These are phyloP conservation scores for Penicillium psychrofluorescens DNA, from an alignment of 495 filamentous ascomycete genomes.

Conservation along the genomic window DNA sequence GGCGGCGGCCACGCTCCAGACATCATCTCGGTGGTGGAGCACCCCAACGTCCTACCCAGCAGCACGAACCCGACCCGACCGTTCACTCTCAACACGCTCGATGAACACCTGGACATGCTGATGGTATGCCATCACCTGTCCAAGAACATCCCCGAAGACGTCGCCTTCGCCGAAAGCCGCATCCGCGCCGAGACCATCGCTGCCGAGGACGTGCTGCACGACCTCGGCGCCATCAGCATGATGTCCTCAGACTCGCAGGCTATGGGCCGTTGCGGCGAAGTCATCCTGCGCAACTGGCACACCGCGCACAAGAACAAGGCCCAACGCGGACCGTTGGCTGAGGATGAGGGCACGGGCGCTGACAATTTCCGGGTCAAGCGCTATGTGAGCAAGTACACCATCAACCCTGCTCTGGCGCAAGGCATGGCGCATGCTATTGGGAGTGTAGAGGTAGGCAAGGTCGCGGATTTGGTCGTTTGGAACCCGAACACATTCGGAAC, in stretches of 20 bases:
- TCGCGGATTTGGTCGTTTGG: conserved; percentile 92
- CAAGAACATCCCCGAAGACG: conserved; percentile 90
- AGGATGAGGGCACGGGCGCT: conserved; percentile 74
- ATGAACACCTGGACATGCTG: conserved; percentile 97
- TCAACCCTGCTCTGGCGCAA: conserved; percentile 92
- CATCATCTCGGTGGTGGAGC: conserved; percentile 91
- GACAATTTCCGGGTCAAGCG: conserved; percentile 93
- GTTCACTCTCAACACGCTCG: conserved; percentile 87
- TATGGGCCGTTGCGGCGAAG: conserved; percentile 96
- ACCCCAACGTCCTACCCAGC: conserved; percentile 84
- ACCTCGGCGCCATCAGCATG: conserved; percentile 95
- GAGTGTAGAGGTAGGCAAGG: conserved; percentile 79
- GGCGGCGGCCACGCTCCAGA: conserved; percentile 96
- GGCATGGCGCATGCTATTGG: conserved; percentile 90
- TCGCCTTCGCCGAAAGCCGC: conserved; percentile 90
- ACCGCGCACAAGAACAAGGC: conserved; percentile 97
- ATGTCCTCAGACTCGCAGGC: conserved; percentile 96
- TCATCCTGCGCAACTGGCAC: conserved; percentile 92
- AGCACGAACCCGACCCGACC: conserved; percentile 92
- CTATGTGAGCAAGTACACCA: conserved; percentile 94
- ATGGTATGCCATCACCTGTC: conserved; percentile 97
- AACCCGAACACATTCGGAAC: conserved; percentile 78
- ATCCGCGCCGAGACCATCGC: conserved; percentile 96
- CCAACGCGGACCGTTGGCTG: conserved; percentile 67
- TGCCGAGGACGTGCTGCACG: conserved; percentile 94